phyloP scores from a whole-genome alignment of 495 filamentous ascomycete genomes.

The Articulospora tetracladia region DNA sequence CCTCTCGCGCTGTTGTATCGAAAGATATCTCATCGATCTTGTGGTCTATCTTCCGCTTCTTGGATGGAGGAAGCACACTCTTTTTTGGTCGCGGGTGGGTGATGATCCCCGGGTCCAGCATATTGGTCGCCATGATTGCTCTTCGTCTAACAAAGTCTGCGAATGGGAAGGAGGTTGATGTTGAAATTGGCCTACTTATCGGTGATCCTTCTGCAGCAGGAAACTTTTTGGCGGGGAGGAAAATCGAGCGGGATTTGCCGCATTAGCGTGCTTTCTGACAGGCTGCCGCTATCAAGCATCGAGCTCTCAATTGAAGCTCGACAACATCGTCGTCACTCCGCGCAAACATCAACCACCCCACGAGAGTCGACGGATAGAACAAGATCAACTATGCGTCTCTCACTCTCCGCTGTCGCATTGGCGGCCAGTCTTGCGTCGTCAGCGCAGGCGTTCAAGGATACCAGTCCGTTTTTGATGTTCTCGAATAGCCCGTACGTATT shows the following conservation, averaged over 20 bases:
- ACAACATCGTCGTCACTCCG: conserved; percentile 2
- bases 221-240: conserved; percentile 9
- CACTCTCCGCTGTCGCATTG: conserved; percentile 52
- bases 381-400: conserved; percentile 54
- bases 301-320: conserved; percentile 1
- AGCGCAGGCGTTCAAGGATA: conserved; percentile 72
- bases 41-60: conserved; percentile 58
- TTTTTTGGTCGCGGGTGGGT: conserved; percentile 46
- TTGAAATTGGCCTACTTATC: background rate
- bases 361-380: conserved; percentile 1
- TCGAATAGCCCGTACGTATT: conserved; percentile 70
- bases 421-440: conserved; percentile 53
- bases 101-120: conserved; percentile 33
- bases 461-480: conserved; percentile 82
- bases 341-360: background rate
- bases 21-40: conserved; percentile 78
- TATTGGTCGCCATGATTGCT: background rate
- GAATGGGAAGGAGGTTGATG: background rate
- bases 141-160: background rate
- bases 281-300: background rate
- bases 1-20: conserved; percentile 68
- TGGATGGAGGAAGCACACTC: conserved; percentile 43
- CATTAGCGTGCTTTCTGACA: background rate
- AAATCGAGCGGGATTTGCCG: background rate
- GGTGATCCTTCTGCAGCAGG: background rate